phyloP scores from a whole-genome alignment of 768 basidiomycete species.

The Psilocybe cubensis region DNA sequence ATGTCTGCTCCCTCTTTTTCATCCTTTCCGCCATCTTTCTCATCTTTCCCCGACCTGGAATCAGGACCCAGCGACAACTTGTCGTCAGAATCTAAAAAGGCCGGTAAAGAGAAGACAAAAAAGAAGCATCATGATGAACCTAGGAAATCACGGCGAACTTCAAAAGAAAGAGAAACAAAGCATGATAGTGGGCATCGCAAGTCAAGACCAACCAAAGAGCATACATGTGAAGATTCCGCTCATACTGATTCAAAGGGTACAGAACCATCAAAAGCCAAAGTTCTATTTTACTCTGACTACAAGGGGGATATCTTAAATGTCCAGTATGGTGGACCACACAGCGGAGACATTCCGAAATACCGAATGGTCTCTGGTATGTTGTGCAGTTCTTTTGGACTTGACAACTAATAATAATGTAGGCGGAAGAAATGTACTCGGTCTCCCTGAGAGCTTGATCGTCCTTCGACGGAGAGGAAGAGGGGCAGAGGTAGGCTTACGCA shows the following conservation, averaged over 20 bases:
- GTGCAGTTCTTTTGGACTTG: constrained; percentile 16
- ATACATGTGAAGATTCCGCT: constrained; percentile 18
- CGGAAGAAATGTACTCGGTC: constrained; percentile 67
- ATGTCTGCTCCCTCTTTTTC: constrained; percentile 57
- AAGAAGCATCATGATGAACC: constrained; percentile 19
- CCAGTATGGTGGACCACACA: constrained; percentile 66
- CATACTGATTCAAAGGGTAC: constrained; percentile 24
- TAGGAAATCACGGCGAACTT: constrained; percentile 15
- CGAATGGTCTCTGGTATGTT: constrained; percentile 59
- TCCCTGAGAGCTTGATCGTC: constrained; percentile 52
- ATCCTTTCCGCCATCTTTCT: constrained; percentile 67
- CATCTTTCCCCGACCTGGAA: constrained; percentile 63
- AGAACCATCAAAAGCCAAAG: constrained; percentile 27
- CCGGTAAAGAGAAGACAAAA: constrained; percentile 21
- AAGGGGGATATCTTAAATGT: constrained; percentile 70
- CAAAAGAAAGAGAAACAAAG: constrained; percentile 27
- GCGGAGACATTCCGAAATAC: constrained; percentile 71
- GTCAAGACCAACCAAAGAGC: constrained; percentile 31
- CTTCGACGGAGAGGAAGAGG: constrained; percentile 50
- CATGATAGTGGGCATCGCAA: constrained; percentile 25
- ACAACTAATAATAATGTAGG: constrained; percentile 58
- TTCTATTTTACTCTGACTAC: constrained; percentile 63
- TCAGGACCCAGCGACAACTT: constrained; percentile 31
- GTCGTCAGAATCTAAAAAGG: constrained; percentile 8
- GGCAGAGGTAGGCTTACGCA: constrained; percentile 56